These are phyloP conservation scores for Fusarium armeniacum DNA, from an alignment of 2,329 filamentous ascomycete species.

Conservation along the genomic window DNA sequence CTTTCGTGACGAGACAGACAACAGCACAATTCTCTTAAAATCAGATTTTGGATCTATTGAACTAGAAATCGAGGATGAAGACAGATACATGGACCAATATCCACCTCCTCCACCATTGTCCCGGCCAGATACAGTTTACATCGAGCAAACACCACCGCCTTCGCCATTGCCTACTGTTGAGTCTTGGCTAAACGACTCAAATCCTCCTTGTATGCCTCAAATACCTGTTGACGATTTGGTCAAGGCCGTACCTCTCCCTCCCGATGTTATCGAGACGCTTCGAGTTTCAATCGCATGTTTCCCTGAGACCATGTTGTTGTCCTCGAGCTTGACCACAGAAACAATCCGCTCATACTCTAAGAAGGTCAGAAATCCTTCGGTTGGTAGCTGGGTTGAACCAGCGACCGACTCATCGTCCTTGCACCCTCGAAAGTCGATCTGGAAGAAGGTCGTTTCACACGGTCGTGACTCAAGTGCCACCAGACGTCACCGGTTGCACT, in stretches of 20 bases:
- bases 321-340: slow-evolving; percentile 68
- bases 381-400: slow-evolving; percentile 44
- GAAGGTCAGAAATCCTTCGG: slow-evolving; percentile 62
- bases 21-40: slow-evolving; percentile 37
- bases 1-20: slow-evolving; percentile 41
- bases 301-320: slow-evolving; percentile 70
- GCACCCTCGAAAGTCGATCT: slow-evolving; percentile 52
- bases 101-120: slow-evolving; percentile 21
- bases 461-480: slow-evolving; percentile 40
- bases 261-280: slow-evolving; percentile 67
- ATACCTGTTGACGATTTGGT: slow-evolving; percentile 55
- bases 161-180: slow-evolving; percentile 56
- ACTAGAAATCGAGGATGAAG: slow-evolving; percentile 43
- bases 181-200: slow-evolving; percentile 55
- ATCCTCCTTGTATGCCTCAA: slow-evolving; percentile 50
- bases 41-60: slow-evolving; percentile 43
- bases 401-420: slow-evolving; percentile 32
- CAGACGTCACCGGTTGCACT: slow-evolving; percentile 38
- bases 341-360: slow-evolving; percentile 69
- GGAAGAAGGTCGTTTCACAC: slow-evolving; percentile 56
- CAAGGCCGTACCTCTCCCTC: slow-evolving; percentile 63
- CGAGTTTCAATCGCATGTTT: slow-evolving; percentile 69
- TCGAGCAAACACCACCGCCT: slow-evolving; percentile 53
- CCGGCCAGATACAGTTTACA: slow-evolving; percentile 48
- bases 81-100: slow-evolving; percentile 27